phyloP scores from a whole-genome alignment of 805 yeast genomes.

The Yamadazyma olivae region DNA sequence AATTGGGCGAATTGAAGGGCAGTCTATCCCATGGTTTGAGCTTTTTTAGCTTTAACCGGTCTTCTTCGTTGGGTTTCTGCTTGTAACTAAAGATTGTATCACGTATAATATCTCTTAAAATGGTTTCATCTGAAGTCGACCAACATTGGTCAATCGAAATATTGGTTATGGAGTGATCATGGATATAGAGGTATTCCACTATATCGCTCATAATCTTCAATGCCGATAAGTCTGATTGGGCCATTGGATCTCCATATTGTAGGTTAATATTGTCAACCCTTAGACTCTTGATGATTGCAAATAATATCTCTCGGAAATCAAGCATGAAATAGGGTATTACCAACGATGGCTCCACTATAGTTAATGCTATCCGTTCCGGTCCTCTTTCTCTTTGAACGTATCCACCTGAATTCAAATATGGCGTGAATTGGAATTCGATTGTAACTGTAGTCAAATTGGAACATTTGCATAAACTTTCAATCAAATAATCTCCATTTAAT shows the following conservation, averaged over 20 bases:
- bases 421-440: constrained; percentile 13
- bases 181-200: constrained; percentile 9
- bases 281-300: constrained; percentile 11
- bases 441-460: constrained; percentile 9
- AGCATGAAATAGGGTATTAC: constrained; percentile 8
- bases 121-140: constrained; percentile 28
- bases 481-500: constrained; percentile 3
- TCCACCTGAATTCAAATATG: background rate
- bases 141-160: constrained; percentile 20
- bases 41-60: constrained; percentile 9
- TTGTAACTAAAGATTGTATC: constrained; percentile 8
- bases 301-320: constrained; percentile 11
- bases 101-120: constrained; percentile 14
- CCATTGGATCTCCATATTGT: constrained; percentile 27
- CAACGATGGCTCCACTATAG: constrained; percentile 21
- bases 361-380: constrained; percentile 6
- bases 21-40: constrained; percentile 16
- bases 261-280: constrained; percentile 15
- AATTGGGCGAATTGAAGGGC: constrained; percentile 20
- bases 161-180: background rate
- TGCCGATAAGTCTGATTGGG: constrained; percentile 22
- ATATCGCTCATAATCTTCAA: constrained; percentile 18
- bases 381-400: background rate
- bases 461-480: constrained; percentile 3
- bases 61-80: background rate